phyloP scores from a whole-genome alignment of 805 yeast genomes.

The Dipodascus albidus region DNA sequence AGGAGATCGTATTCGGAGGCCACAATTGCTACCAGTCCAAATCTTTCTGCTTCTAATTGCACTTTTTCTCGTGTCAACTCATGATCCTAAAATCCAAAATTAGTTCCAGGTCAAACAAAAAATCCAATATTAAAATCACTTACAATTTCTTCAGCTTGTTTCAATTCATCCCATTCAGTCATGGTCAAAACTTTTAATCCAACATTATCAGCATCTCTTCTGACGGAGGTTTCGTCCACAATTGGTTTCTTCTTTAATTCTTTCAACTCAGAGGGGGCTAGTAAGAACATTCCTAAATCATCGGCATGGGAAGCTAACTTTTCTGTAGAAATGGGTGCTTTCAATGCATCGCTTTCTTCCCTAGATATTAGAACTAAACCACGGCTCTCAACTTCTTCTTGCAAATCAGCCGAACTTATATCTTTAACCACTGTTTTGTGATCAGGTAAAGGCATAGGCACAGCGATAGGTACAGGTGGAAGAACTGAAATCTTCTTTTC shows the following conservation, averaged over 20 bases:
- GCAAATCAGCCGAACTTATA: not conserved
- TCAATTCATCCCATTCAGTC: not conserved
- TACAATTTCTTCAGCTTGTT: not conserved
- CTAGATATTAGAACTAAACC: not conserved
- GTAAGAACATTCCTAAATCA: not conserved
- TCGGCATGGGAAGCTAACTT: not conserved
- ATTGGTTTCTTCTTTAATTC: not conserved
- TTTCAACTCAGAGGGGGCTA: not conserved
- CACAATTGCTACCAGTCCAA: conserved; percentile 47
- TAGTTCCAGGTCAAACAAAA: not conserved
- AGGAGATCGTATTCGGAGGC: conserved; percentile 37
- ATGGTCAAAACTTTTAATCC: not conserved
- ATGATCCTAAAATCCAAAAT: not conserved
- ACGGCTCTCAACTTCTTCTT: not conserved
- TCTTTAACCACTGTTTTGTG: not conserved
- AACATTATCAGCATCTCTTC: not conserved
- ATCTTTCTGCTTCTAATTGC: conserved; percentile 29
- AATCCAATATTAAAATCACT: not conserved
- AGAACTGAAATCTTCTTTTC: not conserved
- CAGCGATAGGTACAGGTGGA: not conserved
- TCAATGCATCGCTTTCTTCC: not conserved
- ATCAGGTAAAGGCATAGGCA: not conserved
- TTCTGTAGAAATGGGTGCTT: not conserved
- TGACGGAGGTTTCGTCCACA: not conserved
- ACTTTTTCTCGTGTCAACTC: not conserved